phyloP scores from a whole-genome alignment of 352 stramenopile genomes.

The Phytophthora sp. region DNA sequence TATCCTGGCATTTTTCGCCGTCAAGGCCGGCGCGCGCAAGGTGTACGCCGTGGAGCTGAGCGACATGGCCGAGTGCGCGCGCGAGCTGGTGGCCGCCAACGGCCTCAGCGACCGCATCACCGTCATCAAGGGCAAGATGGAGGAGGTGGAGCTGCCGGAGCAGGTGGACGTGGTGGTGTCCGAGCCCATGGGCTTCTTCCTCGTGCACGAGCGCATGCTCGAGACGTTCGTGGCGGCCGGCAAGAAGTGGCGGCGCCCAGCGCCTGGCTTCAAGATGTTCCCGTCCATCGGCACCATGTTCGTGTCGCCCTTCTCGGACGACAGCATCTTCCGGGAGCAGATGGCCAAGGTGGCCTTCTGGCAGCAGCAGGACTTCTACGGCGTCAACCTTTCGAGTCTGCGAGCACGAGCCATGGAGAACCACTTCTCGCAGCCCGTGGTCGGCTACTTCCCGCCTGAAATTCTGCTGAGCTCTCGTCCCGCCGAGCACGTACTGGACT shows the following conservation, averaged over 20 bases:
- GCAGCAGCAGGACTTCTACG: conserved; percentile 97
- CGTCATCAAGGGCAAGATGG: conserved; percentile 97
- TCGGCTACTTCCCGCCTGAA: conserved; percentile 92
- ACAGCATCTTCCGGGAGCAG: conserved; percentile 94
- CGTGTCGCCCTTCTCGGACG: conserved; percentile 94
- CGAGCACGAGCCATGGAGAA: conserved; percentile 95
- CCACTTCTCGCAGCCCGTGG: conserved; percentile 96
- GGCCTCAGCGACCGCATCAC: conserved; percentile 95
- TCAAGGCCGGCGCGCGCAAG: conserved; percentile 96
- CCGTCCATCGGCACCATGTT: conserved; percentile 98
- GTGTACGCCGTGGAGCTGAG: conserved; percentile 96
- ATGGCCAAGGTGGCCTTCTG: conserved; percentile 94
- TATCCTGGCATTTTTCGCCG: conserved; percentile 99
- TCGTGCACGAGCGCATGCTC: conserved; percentile 99
- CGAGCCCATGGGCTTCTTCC: conserved; percentile 99
- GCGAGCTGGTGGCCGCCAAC: conserved; percentile 94
- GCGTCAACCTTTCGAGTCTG: conserved; percentile 95
- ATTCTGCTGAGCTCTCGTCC: conserved; percentile 68
- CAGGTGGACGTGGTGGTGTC: conserved; percentile 99
- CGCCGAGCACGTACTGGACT: conserved; percentile 87
- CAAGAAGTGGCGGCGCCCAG: conserved; percentile 94
- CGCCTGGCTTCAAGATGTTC: conserved; percentile 93
- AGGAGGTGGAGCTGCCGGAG: conserved; percentile 96
- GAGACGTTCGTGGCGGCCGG: conserved; percentile 96
- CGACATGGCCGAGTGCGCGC: conserved; percentile 97